Percentiles rank a stretch among this genome's conserved stretches.
Conservation (phyloP, 2,329 filamentous ascomycete genomes). For the Chaetomiaceae sp. region DNA sequence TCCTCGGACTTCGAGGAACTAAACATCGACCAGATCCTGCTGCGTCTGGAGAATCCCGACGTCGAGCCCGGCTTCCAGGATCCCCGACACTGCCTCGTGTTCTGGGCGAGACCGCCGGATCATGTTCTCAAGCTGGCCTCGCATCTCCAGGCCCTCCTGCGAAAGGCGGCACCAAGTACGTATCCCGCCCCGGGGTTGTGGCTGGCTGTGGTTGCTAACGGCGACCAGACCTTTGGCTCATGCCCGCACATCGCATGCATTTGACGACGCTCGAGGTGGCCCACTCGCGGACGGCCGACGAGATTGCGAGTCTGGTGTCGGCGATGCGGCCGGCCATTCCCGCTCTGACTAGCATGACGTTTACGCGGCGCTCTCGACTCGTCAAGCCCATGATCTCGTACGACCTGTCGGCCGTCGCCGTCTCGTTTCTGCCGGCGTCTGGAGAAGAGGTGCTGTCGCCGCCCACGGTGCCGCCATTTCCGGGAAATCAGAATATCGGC, state of each 20-base stretch:
- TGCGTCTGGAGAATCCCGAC: conserved; percentile 60
- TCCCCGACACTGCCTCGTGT: conserved; percentile 73
- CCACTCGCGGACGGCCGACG: conserved; percentile 67
- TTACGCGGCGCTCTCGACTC: conserved; percentile 64
- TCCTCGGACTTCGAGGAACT: conserved; percentile 64
- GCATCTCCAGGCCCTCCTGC: conserved; percentile 64
- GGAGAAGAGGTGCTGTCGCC: conserved; percentile 50
- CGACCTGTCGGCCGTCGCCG: conserved; percentile 77
- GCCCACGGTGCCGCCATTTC: conserved; percentile 36
- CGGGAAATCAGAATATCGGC: conserved; percentile 17
- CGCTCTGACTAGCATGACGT: conserved; percentile 61
- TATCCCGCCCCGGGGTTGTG: conserved; percentile 19
- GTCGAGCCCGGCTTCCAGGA: conserved; percentile 69
- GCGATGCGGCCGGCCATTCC: conserved; percentile 53
- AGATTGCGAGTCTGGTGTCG: conserved; percentile 61
- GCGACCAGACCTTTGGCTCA: conserved; percentile 71
- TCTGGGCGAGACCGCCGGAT: conserved; percentile 80
- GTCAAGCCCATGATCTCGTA: conserved; percentile 80
- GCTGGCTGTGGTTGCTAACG: background rate
- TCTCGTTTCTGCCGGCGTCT: conserved; percentile 80
- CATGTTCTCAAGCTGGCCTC: conserved; percentile 64
- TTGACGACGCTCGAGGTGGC: conserved; percentile 80
- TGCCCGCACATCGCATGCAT: conserved; percentile 74
- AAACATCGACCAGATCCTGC: conserved; percentile 70
- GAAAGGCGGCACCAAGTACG: conserved; percentile 65